Base-by-base conservation (phyloP, 306 rosid genomes). In the Castanospermum australe region DNA sequence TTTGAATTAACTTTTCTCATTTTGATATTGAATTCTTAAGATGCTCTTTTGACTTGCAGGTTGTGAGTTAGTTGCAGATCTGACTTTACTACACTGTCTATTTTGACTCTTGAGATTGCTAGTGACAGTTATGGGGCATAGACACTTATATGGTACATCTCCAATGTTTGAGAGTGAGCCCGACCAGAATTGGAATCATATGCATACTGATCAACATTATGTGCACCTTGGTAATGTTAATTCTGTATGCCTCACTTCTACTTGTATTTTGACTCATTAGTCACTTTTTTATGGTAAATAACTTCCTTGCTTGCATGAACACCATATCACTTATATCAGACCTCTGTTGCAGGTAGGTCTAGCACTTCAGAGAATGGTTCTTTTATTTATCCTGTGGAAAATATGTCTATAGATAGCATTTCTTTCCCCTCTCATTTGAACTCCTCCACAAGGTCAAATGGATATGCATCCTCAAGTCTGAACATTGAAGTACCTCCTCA, bases 181-280 rank as follows among this genome's bases (percentile, higher is more conserved):
- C 71, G 98, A 93, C 69, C 94, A 79, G 77, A 88, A 93, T 68
- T 91, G 97, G 98, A 88, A 80, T 87, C 90, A 87, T 80, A 75
- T 88, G 82, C 95, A 80, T 41, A 11, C 87, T 13, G 98, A 93
- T 60, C 94, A 93, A 78, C 82, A 90, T 13, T 84, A 73, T 79
- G 83, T 87, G 71, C 87, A 85, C 81, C 78, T 84, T 71, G 97
- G 98, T 93, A 89, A 80, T 61, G 69, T 88, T 71, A 76, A 76
- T 66, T 68, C 59, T 56, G 3, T 62, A 78, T 75, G 80, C 51
- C 77, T 82, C 48, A 24, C 15, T 64, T 75, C 17, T 55, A 45
- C 45, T 36, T 47, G 3, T 30, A 38, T 78, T 51, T 54, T 56
- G 60, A 59, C 14, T 41, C 64, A 48, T 56, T 24, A 41, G 54